A percentile compares a stretch with the other conserved stretches of the same genome.
These are phyloP conservation scores for Peronosclerospora sorghi DNA, from an alignment of 352 stramenopile genomes.

Conservation along the genomic window DNA sequence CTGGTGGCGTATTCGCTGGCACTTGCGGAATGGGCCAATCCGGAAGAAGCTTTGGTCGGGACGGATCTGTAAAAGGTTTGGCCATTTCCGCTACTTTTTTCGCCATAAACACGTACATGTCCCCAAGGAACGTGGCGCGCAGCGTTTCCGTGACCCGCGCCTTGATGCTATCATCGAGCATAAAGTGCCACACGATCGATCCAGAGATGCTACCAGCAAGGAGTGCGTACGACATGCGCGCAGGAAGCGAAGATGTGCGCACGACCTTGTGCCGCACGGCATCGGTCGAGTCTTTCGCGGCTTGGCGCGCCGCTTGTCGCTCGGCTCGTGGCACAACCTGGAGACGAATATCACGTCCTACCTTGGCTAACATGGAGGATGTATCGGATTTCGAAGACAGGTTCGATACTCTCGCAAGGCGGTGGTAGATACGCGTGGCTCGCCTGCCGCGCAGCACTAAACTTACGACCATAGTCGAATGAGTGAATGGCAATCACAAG, in stretches of 20 bases:
- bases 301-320: slow-evolving; percentile 42
- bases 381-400: slow-evolving; percentile 5
- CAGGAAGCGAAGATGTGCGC: slow-evolving; percentile 63
- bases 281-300: slow-evolving; percentile 23
- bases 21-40: slow-evolving; percentile 80
- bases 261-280: slow-evolving; percentile 29
- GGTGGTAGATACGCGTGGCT: slow-evolving; percentile 1
- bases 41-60: slow-evolving; percentile 69
- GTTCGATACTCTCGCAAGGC: slow-evolving; percentile 1
- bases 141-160: slow-evolving; percentile 30
- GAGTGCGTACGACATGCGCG: slow-evolving; percentile 56
- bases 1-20: slow-evolving; percentile 57
- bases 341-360: slow-evolving; percentile 49
- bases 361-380: slow-evolving; percentile 14
- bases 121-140: slow-evolving; percentile 47
- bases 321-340: slow-evolving; percentile 46
- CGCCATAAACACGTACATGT: slow-evolving; percentile 43
- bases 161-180: slow-evolving; percentile 56
- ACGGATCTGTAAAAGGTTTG: slow-evolving; percentile 74
- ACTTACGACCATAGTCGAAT: slow-evolving; percentile 18
- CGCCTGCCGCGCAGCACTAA: slow-evolving; percentile 7
- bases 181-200: slow-evolving; percentile 58
- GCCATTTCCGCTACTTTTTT: slow-evolving; percentile 60
- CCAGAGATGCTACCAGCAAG: slow-evolving; percentile 54
- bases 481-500: not conserved